phyloP scores from a whole-genome alignment of 2,329 filamentous ascomycete genomes.

The Elsinoe australis region DNA sequence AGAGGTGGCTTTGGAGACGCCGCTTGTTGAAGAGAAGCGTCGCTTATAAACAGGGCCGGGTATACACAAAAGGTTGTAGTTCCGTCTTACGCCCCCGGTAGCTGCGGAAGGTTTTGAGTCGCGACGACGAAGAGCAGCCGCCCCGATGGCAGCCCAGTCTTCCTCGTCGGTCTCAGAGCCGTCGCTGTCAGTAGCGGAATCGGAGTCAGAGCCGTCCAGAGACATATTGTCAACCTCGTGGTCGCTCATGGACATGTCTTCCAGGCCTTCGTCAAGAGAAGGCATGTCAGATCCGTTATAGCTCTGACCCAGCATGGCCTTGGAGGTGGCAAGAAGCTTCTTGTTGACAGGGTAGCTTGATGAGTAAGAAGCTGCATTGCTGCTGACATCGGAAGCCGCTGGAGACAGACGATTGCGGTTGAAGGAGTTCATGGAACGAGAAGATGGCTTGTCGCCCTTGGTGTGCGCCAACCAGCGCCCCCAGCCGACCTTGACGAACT shows the following conservation, averaged over 20 bases:
- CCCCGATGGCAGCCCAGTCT: conserved; percentile 86
- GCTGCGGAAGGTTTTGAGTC: conserved; percentile 39
- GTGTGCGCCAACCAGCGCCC: conserved; percentile 85
- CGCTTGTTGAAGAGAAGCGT: conserved; percentile 18
- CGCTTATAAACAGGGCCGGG: conserved; percentile 16
- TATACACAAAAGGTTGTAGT: conserved; percentile 22
- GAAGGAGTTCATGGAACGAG: conserved; percentile 33
- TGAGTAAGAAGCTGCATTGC: conserved; percentile 30
- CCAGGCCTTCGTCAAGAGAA: conserved; percentile 22
- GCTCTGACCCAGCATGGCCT: conserved; percentile 17
- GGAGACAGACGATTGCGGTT: conserved; percentile 37
- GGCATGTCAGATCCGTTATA: conserved; percentile 21
- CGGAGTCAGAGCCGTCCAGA: conserved; percentile 67
- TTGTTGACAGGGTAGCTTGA: conserved; percentile 28
- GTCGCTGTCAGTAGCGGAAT: conserved; percentile 32
- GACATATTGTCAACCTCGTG: conserved; percentile 96
- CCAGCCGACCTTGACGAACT: conserved; percentile 96
- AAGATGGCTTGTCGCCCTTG: conserved; percentile 51
- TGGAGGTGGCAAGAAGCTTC: background rate
- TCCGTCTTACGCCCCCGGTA: conserved; percentile 18
- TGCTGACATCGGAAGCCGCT: conserved; percentile 43
- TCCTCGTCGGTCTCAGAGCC: conserved; percentile 85
- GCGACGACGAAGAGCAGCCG: conserved; percentile 65
- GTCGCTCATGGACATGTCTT: conserved; percentile 61
- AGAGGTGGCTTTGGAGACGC: conserved; percentile 18